Conservation (phyloP, 371 early-diverging fungal genomes). For the Mortierella sp. region DNA sequence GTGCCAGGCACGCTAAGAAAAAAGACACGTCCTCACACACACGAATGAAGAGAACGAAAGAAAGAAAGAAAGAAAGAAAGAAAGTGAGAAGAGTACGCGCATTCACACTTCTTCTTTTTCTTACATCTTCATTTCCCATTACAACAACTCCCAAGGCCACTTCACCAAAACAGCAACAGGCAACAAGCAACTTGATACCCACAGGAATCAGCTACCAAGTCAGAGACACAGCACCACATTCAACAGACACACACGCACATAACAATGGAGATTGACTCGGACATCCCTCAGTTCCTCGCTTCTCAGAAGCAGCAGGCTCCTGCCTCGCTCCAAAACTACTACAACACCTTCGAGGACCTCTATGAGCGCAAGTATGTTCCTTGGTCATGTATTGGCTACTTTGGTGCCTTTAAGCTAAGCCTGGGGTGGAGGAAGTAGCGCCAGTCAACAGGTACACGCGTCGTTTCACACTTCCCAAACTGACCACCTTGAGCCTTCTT, state of each 20-base stretch:
- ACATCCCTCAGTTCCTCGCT: slow-evolving; percentile 81
- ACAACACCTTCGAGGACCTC: slow-evolving; percentile 87
- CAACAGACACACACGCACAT: slow-evolving; percentile 5
- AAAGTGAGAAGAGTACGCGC: background rate
- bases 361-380: slow-evolving; percentile 92
- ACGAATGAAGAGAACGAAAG: background rate
- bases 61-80: no score
- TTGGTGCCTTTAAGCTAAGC: no score
- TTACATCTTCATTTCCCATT: background rate
- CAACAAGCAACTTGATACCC: background rate
- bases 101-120: slow-evolving; percentile 14
- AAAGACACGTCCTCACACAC: slow-evolving; percentile 8
- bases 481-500: background rate
- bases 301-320: slow-evolving; percentile 80
- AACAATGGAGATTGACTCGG: slow-evolving; percentile 88
- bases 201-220: background rate
- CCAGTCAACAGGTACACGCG: background rate
- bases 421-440: no score
- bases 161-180: background rate
- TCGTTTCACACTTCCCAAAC: background rate
- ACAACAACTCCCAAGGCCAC: background rate
- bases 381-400: background rate
- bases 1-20: background rate
- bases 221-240: background rate
- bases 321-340: slow-evolving; percentile 78